These are phyloP conservation scores for Penicillium carneum DNA, from an alignment of 2,329 filamentous ascomycete species.

Conservation along the genomic window DNA sequence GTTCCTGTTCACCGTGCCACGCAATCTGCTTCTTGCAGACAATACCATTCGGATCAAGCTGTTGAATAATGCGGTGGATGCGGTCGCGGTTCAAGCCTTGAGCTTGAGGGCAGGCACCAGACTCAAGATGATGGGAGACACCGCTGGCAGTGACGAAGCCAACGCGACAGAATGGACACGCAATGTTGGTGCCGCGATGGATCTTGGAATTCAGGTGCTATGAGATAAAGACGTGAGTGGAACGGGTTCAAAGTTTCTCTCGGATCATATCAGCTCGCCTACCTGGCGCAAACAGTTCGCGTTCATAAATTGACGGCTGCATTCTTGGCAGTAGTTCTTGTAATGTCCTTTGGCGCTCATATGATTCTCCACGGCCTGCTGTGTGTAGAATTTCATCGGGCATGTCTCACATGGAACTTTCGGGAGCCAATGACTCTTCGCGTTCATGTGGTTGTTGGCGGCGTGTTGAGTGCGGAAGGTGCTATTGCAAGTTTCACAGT, in stretches of 20 bases:
- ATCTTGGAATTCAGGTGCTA: slow-evolving; percentile 63
- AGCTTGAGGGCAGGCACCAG: slow-evolving; percentile 59
- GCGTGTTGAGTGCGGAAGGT: slow-evolving; percentile 24
- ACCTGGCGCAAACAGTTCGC: slow-evolving; percentile 44
- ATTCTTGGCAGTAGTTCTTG: slow-evolving; percentile 41
- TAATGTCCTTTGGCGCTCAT: slow-evolving; percentile 35
- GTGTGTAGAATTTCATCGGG: background rate
- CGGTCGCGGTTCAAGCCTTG: slow-evolving; percentile 56
- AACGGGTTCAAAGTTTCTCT: background rate
- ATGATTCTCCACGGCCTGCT: slow-evolving; percentile 32
- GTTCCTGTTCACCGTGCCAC: slow-evolving; percentile 50
- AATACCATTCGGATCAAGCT: slow-evolving; percentile 56
- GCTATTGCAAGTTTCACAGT: slow-evolving; percentile 35
- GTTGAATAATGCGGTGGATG: slow-evolving; percentile 57
- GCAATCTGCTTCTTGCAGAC: slow-evolving; percentile 63
- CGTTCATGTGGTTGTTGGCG: slow-evolving; percentile 37
- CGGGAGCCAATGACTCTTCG: background rate
- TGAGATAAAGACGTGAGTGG: background rate
- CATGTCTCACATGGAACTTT: background rate
- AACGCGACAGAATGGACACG: slow-evolving; percentile 64
- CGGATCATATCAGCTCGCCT: background rate
- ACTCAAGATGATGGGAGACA: slow-evolving; percentile 62
- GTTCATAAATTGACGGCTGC: slow-evolving; percentile 41
- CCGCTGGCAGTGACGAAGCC: slow-evolving; percentile 61
- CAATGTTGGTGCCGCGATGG: slow-evolving; percentile 56